These are phyloP conservation scores for Quercus rubra DNA, from an alignment of 306 rosid species.

Conservation along the genomic window DNA sequence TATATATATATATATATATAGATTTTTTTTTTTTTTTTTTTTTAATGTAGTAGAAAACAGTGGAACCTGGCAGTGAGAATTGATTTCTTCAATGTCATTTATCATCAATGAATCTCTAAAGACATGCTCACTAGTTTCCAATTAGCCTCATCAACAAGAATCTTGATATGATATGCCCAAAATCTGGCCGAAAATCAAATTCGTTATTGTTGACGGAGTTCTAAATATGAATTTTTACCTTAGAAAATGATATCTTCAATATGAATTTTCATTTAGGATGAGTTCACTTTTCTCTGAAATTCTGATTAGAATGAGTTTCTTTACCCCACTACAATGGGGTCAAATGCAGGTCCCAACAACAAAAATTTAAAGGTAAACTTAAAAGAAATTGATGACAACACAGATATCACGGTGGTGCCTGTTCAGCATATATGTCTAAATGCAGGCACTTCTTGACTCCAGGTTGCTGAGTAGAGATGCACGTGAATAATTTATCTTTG, in stretches of 20 bases:
- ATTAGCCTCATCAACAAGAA: too few species aligned
- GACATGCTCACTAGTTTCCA: too few species aligned
- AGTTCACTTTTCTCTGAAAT: background rate
- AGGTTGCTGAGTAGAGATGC: slow-evolving; percentile 21
- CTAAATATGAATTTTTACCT: too few species aligned
- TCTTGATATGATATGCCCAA: too few species aligned
- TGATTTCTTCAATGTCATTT: too few species aligned
- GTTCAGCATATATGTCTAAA: background rate
- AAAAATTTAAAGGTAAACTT: background rate
- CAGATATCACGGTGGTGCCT: background rate
- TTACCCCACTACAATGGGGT: background rate
- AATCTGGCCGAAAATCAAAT: too few species aligned
- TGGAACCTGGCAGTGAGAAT: too few species aligned
- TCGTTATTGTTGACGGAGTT: too few species aligned
- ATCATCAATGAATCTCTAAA: too few species aligned
- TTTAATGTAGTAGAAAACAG: too few species aligned
- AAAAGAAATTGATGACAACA: background rate
- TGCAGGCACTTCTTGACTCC: slow-evolving; percentile 13
- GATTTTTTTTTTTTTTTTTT: too few species aligned
- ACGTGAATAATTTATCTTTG: background rate
- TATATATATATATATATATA: too few species aligned
- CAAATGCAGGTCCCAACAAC: background rate
- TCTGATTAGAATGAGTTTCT: background rate
- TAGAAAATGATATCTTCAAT: background rate
- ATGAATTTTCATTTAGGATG: background rate